phyloP scores from a whole-genome alignment of 2,329 filamentous ascomycete species.

The Penicillium aurantiogriseum region DNA sequence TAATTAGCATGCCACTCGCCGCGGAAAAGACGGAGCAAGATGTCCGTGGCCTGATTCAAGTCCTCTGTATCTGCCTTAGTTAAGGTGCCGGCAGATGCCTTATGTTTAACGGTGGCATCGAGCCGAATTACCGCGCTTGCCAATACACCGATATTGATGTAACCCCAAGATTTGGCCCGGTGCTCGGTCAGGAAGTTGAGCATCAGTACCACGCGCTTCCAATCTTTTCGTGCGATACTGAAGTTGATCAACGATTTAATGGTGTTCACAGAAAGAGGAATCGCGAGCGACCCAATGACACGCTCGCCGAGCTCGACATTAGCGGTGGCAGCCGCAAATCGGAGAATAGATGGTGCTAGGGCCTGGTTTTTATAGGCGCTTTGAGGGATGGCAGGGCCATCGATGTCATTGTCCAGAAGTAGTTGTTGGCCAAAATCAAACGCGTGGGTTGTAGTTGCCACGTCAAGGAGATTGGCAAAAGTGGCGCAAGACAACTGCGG shows the following conservation, averaged over 20 bases:
- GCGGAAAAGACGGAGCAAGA: constrained; percentile 36
- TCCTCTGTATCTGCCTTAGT: constrained; percentile 6
- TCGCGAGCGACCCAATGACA: constrained; percentile 30
- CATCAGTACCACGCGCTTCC: constrained; percentile 34
- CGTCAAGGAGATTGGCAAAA: constrained; percentile 52
- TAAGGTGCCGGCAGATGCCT: constrained; percentile 3
- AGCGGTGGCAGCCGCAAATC: constrained; percentile 53
- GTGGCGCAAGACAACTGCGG: constrained; percentile 47
- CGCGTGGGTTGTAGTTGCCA: constrained; percentile 47
- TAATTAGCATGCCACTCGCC: constrained; percentile 31
- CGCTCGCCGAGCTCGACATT: constrained; percentile 38
- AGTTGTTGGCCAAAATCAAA: constrained; percentile 55
- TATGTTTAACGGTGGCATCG: constrained; percentile 26
- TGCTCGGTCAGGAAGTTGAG: constrained; percentile 36
- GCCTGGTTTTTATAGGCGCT: constrained; percentile 47
- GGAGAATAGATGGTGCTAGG: constrained; percentile 54
- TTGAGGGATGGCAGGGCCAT: constrained; percentile 53
- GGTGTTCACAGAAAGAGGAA: constrained; percentile 37
- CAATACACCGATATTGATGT: constrained; percentile 37
- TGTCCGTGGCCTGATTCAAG: constrained; percentile 29
- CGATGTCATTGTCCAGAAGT: constrained; percentile 52
- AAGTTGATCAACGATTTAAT: constrained; percentile 38
- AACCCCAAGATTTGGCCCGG: constrained; percentile 38
- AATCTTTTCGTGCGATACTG: constrained; percentile 34
- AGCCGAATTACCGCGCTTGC: constrained; percentile 43